Evolutionary conservation across 2,329 filamentous ascomycete species (phyloP).

Genomic region (Arthrinium puccinioides): DNA sequence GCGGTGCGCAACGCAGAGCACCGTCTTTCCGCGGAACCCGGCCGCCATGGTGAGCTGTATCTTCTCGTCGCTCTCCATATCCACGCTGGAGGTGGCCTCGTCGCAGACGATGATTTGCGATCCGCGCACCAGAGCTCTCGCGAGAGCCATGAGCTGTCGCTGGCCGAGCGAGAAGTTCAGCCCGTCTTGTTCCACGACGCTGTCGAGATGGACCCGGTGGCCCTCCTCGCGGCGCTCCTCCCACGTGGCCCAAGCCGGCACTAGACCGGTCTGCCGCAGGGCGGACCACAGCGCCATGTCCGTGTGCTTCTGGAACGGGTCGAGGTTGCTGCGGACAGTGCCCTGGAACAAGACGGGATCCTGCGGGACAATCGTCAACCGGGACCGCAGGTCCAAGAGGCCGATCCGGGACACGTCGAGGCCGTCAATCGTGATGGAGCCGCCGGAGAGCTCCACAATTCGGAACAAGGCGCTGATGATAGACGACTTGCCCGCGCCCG

Average conservation of each 20-base stretch:
- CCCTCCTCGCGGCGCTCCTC: not conserved
- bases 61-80: conserved; percentile 66
- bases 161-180: conserved; percentile 70
- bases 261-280: conserved; percentile 46
- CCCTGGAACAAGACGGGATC: conserved; percentile 67
- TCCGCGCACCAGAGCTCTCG: conserved; percentile 59
- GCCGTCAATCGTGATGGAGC: conserved; percentile 63
- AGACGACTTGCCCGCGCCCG: conserved; percentile 70
- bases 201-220: conserved; percentile 28
- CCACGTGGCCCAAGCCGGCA: not conserved
- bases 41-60: conserved; percentile 61
- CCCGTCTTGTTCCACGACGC: conserved; percentile 56
- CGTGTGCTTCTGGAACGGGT: conserved; percentile 64
- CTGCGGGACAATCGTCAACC: conserved; percentile 72
- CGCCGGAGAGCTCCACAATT: conserved; percentile 62
- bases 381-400: conserved; percentile 62
- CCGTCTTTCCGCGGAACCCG: conserved; percentile 60
- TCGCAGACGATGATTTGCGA: conserved; percentile 69
- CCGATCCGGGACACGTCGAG: conserved; percentile 64
- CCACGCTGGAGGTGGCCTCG: conserved; percentile 64
- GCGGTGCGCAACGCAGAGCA: conserved; percentile 63
- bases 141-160: conserved; percentile 38
- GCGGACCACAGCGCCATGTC: conserved; percentile 67
- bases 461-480: conserved; percentile 66
- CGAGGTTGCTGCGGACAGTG: conserved; percentile 64